Base-by-base conservation (phyloP, 208 protist species). In the Leishmania amazonensis region DNA sequence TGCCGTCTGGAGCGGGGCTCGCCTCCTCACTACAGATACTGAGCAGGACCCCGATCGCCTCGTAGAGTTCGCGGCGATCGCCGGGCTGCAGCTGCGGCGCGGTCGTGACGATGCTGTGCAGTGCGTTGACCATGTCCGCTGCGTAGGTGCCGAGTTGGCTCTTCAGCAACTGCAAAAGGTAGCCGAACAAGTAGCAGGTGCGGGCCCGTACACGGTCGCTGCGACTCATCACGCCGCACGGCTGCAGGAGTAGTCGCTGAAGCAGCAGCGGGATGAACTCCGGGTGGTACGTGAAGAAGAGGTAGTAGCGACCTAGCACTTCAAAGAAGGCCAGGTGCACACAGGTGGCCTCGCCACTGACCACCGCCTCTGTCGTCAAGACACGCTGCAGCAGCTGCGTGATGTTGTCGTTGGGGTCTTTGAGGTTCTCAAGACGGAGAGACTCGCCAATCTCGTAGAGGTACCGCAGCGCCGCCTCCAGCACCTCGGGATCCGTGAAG, bases 241-340 rank as follows among this genome's bases (percentile, higher is more conserved):
- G 94, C 73, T 86, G 74, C 40, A 96, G 85, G 24, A 97, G 85
- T 8, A 96, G 81, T 2, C 87, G 91, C 54, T 97, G 89, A 17
- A 97, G 86, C 62, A 96, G 78, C 28, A 91, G 72, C 24, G 90
- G 87, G 17, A 96, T 88, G 68, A 87, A 89, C 65, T 86, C 84
- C 0, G 57, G 78, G 79, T 95, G 88, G 78, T 91, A 90, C 1
- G 83, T 70, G 78, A 97, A 94, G 80, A 97, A 97, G 19, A 87
- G 24, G 45, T 85, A 84, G 82, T 93, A 96, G 47, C 94, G 91
- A 57, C 91, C 89, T 19, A 96, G 83, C 2, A 94, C 81, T 78
- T 97, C 94, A 79, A 97, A 95, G 84, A 91, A 96, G 68, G 88
- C 89, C 19, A 97, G 60, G 71, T 95, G 92, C 28, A 97, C 92